Evolutionary conservation across 352 stramenopile genomes (phyloP), one percentile per base, ranked within the genome.

Genomic region (Phytophthora crassamura): DNA sequence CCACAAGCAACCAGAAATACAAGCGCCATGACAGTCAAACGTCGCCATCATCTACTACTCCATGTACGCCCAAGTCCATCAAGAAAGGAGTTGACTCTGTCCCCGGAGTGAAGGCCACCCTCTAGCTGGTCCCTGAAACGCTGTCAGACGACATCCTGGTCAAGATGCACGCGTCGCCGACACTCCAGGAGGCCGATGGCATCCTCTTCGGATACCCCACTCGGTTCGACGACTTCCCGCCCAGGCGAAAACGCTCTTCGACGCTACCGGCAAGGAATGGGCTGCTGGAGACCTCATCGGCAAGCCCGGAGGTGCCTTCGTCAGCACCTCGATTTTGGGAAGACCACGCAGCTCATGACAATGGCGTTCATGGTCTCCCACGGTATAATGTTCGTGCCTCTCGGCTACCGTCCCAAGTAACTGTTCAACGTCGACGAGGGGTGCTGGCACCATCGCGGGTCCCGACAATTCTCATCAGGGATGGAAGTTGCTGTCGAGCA

Each of bases 31-130:
- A 38, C 43, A 7, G 33, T 30, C 8, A n/a, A 66, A 66, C 38
- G 40, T 66, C 39, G 58, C 58, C 25, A 53, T 66, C 58, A 20
- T 66, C 38, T 66, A 59, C 58, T 66, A 66, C 40, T 66, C 58
- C 20, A 46, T 46, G 16, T 66, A 59, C n/a, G 58, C 47, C 10
- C 58, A 48, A 57, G 15, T 28, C 58, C n/a, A 36, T 59, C 5
- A 66, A 66, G 48, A 48, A 57, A 3, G 47, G 58, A 9, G 47
- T 53, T 7, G 48, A 66, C n/a, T 48, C 47, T 33, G 58, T 59
- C 9, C 47, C 39, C 8, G 58, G 47, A 5, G 58, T 66, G 33
- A 20, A 58, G 4, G 47, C 47, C 12, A 52, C 39, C 36, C 55
- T 66, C 22, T 66, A 59, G 32, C 58, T 59, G 38, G 16, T 59